phyloP scores from a whole-genome alignment of 331 rosid genomes.

The Malus hybrid region DNA sequence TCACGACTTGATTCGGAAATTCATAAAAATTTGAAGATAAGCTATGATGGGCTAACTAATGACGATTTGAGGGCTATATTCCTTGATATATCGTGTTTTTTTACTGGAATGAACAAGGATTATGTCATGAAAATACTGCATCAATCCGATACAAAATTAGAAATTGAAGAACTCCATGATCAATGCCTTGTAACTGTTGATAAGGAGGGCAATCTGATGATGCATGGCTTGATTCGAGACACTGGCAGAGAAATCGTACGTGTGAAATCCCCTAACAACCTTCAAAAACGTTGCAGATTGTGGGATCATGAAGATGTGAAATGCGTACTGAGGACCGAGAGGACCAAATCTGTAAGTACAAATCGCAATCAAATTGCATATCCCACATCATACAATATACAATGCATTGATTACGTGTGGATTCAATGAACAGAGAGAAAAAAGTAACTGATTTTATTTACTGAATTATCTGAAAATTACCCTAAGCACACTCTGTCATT shows the following conservation, averaged over 20 bases:
- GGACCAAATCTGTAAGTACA: not conserved
- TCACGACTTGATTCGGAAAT: not conserved
- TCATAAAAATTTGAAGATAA: not conserved
- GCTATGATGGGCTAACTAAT: not conserved
- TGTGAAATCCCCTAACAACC: not conserved
- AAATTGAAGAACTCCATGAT: not conserved
- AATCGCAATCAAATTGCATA: no score
- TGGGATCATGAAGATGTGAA: not conserved
- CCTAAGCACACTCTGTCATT: no score
- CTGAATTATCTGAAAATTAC: no score
- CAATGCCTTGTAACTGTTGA: constrained; percentile 5
- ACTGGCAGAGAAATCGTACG: constrained; percentile 26
- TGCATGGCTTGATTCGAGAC: constrained; percentile 28
- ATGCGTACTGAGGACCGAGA: not conserved
- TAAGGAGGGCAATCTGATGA: constrained; percentile 8
- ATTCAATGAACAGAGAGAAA: no score
- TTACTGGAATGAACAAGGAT: not conserved
- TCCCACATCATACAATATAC: no score
- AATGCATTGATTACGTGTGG: no score
- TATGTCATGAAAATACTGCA: not conserved
- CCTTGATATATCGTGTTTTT: not conserved
- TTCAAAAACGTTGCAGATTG: constrained; percentile 5
- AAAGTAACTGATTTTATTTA: no score
- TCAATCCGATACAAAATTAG: not conserved
- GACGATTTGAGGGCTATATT: fast-evolving